Evolutionary conservation across 176 grass and related monocot genomes (phyloP).

Genomic region (Carex littledalei): DNA sequence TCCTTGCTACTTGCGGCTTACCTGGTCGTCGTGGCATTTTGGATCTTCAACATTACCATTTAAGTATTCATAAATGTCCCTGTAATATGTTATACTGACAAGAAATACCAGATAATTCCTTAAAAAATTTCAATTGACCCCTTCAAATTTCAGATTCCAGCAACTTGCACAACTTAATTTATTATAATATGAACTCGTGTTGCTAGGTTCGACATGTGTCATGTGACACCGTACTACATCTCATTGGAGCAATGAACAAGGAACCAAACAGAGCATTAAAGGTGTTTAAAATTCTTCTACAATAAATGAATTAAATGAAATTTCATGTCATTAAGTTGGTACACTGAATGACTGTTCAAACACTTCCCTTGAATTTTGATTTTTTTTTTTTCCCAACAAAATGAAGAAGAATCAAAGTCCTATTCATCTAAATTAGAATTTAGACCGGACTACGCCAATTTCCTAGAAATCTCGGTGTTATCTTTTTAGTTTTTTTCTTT

Average conservation of each 20-base stretch:
- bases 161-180: background rate
- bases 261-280: background rate
- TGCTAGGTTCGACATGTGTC: background rate
- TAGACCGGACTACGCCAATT: background rate
- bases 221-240: background rate
- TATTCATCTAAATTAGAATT: background rate
- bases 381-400: background rate
- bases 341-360: background rate
- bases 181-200: background rate
- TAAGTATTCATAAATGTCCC: background rate
- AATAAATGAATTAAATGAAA: background rate
- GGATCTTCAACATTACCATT: background rate
- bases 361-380: background rate
- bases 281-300: background rate
- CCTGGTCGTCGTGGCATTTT: background rate
- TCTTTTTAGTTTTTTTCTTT: too few relatives aligned
- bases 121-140: background rate
- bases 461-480: background rate
- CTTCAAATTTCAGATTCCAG: background rate
- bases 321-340: background rate
- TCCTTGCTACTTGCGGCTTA: background rate
- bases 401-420: background rate
- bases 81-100: conserved; percentile 19
- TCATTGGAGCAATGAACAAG: background rate
- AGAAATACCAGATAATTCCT: background rate